Percentiles rank a stretch among this genome's conserved stretches.
phyloP scores from a whole-genome alignment of 768 basidiomycete genomes.

The Boletellus sp. region DNA sequence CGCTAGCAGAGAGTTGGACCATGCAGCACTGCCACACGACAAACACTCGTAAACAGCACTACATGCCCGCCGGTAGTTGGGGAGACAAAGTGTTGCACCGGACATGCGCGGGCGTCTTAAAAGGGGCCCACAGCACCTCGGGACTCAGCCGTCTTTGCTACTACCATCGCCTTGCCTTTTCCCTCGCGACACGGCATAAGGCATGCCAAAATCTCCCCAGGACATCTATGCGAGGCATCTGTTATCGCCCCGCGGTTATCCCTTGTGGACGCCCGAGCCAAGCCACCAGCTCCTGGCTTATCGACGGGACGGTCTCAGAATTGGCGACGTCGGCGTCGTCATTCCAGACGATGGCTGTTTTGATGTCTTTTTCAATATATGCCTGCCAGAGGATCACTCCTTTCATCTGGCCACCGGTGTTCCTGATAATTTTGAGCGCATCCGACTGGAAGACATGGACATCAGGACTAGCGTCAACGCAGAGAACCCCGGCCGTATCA shows the following conservation, averaged over 20 bases:
- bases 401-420: slow-evolving; percentile 14
- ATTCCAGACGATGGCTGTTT: slow-evolving; percentile 28
- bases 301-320: slow-evolving; percentile 24
- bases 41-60: slow-evolving; percentile 16
- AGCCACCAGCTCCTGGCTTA: slow-evolving; percentile 21
- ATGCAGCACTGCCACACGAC: slow-evolving; percentile 15
- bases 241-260: slow-evolving; percentile 24
- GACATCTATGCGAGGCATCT: slow-evolving; percentile 18
- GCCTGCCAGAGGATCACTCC: slow-evolving; percentile 29
- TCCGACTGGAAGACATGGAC: slow-evolving; percentile 10
- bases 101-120: too few species aligned
- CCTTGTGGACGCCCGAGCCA: slow-evolving; percentile 31
- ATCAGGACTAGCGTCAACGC: slow-evolving; percentile 1
- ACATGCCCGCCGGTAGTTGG: too few species aligned
- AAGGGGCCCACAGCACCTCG: background rate
- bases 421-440: slow-evolving; percentile 25
- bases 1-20: background rate
- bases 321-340: slow-evolving; percentile 35
- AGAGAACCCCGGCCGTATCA: slow-evolving; percentile 6
- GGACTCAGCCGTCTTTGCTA: background rate
- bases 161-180: too few species aligned
- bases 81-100: too few species aligned
- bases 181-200: background rate
- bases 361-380: slow-evolving; percentile 29
- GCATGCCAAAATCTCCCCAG: slow-evolving; percentile 7